These are phyloP conservation scores for Neurospora sp. DNA, from an alignment of 2,329 filamentous ascomycete genomes.

Conservation along the genomic window DNA sequence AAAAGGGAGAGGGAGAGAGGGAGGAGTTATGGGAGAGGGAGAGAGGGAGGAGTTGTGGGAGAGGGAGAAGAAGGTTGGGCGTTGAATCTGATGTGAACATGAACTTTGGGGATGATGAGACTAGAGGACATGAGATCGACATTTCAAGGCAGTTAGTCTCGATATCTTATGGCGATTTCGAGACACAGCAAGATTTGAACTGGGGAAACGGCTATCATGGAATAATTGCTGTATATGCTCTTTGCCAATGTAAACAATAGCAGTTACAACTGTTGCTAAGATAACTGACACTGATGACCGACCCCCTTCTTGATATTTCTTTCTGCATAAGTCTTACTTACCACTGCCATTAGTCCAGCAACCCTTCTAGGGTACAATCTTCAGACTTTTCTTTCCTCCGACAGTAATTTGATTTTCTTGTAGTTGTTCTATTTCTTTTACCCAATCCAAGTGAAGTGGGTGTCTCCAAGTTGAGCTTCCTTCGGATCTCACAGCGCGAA, in stretches of 20 bases:
- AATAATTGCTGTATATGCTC: neutral
- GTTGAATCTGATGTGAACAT: neutral
- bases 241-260: neutral
- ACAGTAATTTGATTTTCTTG: too few species aligned
- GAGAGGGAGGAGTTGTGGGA: neutral
- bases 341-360: neutral
- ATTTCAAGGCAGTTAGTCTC: neutral
- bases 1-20: slow-evolving; percentile 2
- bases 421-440: neutral
- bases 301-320: neutral
- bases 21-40: neutral
- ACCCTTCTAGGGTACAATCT: neutral
- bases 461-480: neutral
- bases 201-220: neutral
- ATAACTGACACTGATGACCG: neutral
- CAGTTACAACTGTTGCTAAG: neutral
- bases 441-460: neutral
- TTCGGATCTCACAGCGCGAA: neutral
- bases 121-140: neutral
- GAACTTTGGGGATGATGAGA: neutral
- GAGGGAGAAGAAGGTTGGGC: neutral
- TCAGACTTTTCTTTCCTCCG: neutral
- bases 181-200: neutral
- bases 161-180: neutral
- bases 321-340: neutral